A percentile compares a stretch with the other conserved stretches of the same genome.
phyloP scores from a whole-genome alignment of 306 rosid species.

The Biancaea sappan region DNA sequence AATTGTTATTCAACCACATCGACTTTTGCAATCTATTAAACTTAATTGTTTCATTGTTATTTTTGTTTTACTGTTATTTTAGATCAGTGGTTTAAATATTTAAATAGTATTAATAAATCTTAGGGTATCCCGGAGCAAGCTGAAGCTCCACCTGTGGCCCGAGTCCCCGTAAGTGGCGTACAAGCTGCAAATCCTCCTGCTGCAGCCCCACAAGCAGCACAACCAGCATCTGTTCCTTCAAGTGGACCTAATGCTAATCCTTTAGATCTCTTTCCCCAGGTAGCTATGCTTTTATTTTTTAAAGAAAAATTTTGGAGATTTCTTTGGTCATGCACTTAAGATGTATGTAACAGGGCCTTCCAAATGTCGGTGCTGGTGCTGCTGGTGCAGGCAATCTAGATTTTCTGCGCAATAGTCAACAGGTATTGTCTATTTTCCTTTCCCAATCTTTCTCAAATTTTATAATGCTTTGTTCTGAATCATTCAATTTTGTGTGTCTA shows the following conservation, averaged over 20 bases:
- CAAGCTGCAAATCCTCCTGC: conserved; percentile 54
- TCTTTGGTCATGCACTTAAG: conserved; percentile 27
- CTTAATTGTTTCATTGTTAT: neutral
- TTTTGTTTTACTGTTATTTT: conserved; percentile 2
- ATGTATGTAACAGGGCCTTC: conserved; percentile 69
- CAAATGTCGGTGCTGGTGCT: conserved; percentile 66
- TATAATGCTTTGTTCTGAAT: neutral
- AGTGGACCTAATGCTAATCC: conserved; percentile 93
- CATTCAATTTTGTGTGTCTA: conserved; percentile 5
- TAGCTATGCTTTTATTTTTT: conserved; percentile 11
- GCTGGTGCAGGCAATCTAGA: conserved; percentile 83
- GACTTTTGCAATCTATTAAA: neutral
- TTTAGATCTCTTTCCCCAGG: conserved; percentile 93
- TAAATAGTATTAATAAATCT: conserved; percentile 6
- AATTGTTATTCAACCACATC: neutral
- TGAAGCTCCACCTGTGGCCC: conserved; percentile 65
- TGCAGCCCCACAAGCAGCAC: conserved; percentile 67
- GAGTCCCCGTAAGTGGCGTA: conserved; percentile 52
- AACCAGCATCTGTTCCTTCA: conserved; percentile 64
- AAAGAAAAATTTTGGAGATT: neutral
- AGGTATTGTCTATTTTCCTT: conserved; percentile 43
- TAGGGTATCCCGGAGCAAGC: conserved; percentile 97
- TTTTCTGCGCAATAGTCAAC: conserved; percentile 90
- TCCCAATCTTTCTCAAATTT: neutral
- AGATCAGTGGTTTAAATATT: neutral